Evolutionary conservation across 345 rosid genomes (phyloP), one percentile per base, ranked within the genome.

Genomic region (Jatropha curcas): DNA sequence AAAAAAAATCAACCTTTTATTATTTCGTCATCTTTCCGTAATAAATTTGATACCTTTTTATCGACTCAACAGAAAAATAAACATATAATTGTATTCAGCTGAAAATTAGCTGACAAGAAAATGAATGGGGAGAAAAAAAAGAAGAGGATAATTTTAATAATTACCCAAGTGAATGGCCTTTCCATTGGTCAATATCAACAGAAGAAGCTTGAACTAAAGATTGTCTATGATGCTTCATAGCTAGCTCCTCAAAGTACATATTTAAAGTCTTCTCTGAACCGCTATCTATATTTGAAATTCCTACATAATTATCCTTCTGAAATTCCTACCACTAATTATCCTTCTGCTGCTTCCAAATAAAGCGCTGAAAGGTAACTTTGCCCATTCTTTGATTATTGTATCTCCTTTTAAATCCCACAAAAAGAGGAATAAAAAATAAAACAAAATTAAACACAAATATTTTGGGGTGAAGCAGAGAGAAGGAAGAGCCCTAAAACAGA

Each of bases 121-220:
- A 37, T 34, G 39, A 69, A 8, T 28, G 34, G 50, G 35, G 16
- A 2, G 43, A 50, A 30, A 56, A 58, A 7, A 28, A 50, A 25
- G 28, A 9, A 41, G 43, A 53, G 2, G 24, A 7, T n/a, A 64
- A 48, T 10, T 43, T 3, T 31, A 5, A 22, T 6, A 24, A 20
- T 82, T 83, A 90, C 98, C 93, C 82, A 25, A 70, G 68, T 9
- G 92, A 88, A 80, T 92, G 98, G 61, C 82, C 95, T 78, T 87
- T 89, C 95, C 97, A 94, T 34, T 90, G 89, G 77, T 94, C 82
- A 73, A 92, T 74, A 56, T 70, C 76, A 74, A 88, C 74, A 62
- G 81, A 82, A 65, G 86, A 80, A 62, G 88, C 85, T 68, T 79
- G 70, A 31, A 66, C 73, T 25, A 94, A 78, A 20, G 90, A 81